These are phyloP conservation scores for Ensete ventricosum DNA, from an alignment of 176 grass and related monocot species.

Conservation along the genomic window DNA sequence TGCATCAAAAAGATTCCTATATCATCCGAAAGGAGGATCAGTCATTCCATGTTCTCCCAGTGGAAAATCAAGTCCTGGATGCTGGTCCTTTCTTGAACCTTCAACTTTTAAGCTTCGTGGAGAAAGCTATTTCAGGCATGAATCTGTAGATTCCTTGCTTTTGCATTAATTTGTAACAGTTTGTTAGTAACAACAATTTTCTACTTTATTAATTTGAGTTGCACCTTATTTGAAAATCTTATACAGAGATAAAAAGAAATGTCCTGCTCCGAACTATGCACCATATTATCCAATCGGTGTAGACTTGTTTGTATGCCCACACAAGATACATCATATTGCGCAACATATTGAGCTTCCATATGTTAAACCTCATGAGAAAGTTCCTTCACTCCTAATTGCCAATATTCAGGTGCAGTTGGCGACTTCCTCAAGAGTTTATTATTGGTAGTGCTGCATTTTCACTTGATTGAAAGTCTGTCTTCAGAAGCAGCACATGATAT, in stretches of 20 bases:
- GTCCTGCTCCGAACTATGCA: constrained; percentile 72
- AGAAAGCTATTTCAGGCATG: constrained; percentile 83
- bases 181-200: neutral
- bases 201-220: constrained; percentile 1
- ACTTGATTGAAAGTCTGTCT: neutral
- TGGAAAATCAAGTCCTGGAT: constrained; percentile 43
- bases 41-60: constrained; percentile 41
- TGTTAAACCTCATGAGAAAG: constrained; percentile 53
- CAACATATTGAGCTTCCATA: constrained; percentile 83
- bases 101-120: constrained; percentile 82
- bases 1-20: constrained; percentile 68
- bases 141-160: neutral
- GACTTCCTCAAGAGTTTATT: neutral
- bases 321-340: constrained; percentile 80
- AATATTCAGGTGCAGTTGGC: constrained; percentile 68
- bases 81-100: constrained; percentile 75
- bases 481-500: neutral
- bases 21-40: constrained; percentile 55
- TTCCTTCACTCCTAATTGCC: constrained; percentile 73
- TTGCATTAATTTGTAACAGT: constrained; percentile 18
- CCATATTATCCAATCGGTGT: constrained; percentile 91
- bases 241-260: constrained; percentile 89
- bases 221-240: constrained; percentile 15
- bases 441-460: neutral
- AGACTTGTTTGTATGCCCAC: constrained; percentile 70